Percentiles rank a stretch among this genome's conserved stretches.
phyloP scores from a whole-genome alignment of 176 grass and related monocot genomes.

The Coix lacrymajobi region DNA sequence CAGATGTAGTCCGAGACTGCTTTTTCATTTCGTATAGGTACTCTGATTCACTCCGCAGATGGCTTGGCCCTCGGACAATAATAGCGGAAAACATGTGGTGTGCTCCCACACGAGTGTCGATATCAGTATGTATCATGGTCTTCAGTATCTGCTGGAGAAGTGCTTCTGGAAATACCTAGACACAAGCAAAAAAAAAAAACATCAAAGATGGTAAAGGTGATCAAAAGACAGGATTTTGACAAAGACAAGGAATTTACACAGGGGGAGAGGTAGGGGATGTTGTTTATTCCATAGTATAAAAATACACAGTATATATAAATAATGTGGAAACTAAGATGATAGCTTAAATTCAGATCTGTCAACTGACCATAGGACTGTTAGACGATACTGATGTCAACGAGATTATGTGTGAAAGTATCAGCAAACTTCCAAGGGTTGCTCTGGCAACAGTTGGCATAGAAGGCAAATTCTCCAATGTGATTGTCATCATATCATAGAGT shows the following conservation, averaged over 20 bases:
- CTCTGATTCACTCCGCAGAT: constrained; percentile 73
- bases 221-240: constrained; percentile 10
- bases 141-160: constrained; percentile 86
- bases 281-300: background rate
- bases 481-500: constrained; percentile 89
- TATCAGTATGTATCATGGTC: constrained; percentile 86
- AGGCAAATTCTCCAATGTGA: constrained; percentile 77
- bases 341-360: constrained; percentile 17
- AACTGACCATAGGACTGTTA: constrained; percentile 46
- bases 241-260: background rate
- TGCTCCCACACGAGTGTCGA: constrained; percentile 80
- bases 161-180: constrained; percentile 90
- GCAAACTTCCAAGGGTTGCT: constrained; percentile 76
- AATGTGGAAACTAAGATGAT: background rate
- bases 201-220: background rate
- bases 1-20: constrained; percentile 78
- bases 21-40: constrained; percentile 92
- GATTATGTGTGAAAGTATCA: constrained; percentile 90
- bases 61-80: constrained; percentile 62
- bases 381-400: constrained; percentile 71
- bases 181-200: background rate
- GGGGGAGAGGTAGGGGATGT: background rate
- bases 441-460: constrained; percentile 63
- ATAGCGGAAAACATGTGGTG: constrained; percentile 85
- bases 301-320: constrained; percentile 6